Evolutionary conservation across 768 basidiomycete species (phyloP).

Genomic region (Amanita phalloides): DNA sequence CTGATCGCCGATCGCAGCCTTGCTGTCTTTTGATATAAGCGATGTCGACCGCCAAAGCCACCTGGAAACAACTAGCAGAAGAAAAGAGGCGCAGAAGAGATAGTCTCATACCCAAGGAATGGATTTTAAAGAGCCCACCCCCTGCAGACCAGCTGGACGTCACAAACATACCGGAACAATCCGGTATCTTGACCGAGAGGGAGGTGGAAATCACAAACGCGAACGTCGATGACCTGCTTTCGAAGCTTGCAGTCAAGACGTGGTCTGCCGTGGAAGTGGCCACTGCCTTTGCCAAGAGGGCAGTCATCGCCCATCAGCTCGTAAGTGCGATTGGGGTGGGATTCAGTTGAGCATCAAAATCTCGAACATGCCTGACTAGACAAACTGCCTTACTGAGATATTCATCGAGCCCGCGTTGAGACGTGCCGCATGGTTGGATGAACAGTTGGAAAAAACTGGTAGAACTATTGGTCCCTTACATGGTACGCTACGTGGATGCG

Average conservation of each 20-base stretch:
- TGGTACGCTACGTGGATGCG: conserved; percentile 23
- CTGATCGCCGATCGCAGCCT: too few relatives aligned
- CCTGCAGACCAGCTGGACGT: conserved; percentile 40
- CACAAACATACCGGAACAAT: conserved; percentile 37
- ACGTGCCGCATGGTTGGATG: conserved; percentile 59
- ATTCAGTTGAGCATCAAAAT: neutral
- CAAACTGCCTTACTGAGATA: conserved; percentile 79
- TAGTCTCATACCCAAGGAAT: conserved; percentile 51
- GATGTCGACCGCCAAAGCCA: conserved; percentile 14
- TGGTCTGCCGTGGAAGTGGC: conserved; percentile 65
- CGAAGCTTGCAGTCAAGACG: conserved; percentile 36
- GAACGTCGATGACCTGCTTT: conserved; percentile 32
- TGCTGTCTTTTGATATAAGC: neutral
- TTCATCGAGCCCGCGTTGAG: conserved; percentile 62
- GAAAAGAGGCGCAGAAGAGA: conserved; percentile 45
- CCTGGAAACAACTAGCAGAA: conserved; percentile 42
- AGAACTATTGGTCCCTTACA: conserved; percentile 62
- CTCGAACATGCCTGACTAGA: conserved; percentile 25
- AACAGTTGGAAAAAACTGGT: conserved; percentile 48
- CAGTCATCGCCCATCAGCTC: conserved; percentile 70
- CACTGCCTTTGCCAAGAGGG: conserved; percentile 66
- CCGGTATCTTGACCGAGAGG: conserved; percentile 42
- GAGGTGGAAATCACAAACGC: conserved; percentile 42
- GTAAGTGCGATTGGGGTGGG: conserved; percentile 25
- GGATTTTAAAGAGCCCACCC: conserved; percentile 42